A percentile compares a stretch with the other conserved stretches of the same genome.
These are phyloP conservation scores for Neoconidiobolus thromboides DNA, from an alignment of 371 early-diverging fungal species.

Conservation along the genomic window DNA sequence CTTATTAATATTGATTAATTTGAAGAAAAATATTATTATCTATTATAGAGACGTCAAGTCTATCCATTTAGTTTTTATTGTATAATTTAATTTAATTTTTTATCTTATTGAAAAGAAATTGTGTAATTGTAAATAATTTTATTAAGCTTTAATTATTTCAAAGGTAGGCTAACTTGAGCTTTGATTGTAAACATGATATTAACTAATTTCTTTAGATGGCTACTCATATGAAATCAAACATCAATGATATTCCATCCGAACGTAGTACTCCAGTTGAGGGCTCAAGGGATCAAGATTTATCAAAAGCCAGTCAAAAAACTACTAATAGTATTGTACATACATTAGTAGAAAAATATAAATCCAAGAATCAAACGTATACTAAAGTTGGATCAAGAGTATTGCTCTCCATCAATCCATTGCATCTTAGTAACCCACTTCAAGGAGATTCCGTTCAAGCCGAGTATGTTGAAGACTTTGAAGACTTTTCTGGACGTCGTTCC, in stretches of 20 bases:
- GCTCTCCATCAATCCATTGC: slow-evolving; percentile 27
- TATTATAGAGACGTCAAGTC: too few species aligned
- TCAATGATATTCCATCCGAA: not conserved
- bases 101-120: too few species aligned
- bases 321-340: not conserved
- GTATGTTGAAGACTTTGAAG: slow-evolving; percentile 51
- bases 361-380: slow-evolving; percentile 20
- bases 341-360: not conserved
- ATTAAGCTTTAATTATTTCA: too few species aligned
- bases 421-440: slow-evolving; percentile 26
- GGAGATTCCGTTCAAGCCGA: slow-evolving; percentile 17
- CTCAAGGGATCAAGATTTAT: not conserved
- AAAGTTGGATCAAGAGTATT: slow-evolving; percentile 36
- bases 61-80: too few species aligned
- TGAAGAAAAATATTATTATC: too few species aligned
- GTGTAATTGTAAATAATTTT: too few species aligned
- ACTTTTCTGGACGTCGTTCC: slow-evolving; percentile 6
- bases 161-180: too few species aligned
- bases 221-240: slow-evolving; percentile 4
- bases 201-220: not conserved
- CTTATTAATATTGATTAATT: too few species aligned
- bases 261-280: not conserved
- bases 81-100: too few species aligned
- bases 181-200: too few species aligned
- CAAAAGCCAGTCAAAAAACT: not conserved